Percentiles rank a stretch among this genome's conserved stretches.
phyloP scores from a whole-genome alignment of 306 rosid species.

The Lupinus albus region DNA sequence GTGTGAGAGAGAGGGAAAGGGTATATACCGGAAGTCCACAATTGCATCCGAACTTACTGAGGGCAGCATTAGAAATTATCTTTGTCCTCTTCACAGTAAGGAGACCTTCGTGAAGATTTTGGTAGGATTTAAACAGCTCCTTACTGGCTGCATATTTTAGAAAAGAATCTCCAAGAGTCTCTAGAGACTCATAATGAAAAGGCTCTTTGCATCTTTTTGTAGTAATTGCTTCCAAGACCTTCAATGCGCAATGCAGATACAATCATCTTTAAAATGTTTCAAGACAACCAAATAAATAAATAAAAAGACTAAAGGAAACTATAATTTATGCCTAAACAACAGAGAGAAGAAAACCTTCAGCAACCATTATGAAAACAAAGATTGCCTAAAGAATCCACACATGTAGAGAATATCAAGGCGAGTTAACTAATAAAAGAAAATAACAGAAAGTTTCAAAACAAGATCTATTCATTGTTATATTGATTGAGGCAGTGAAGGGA shows the following conservation, averaged over 20 bases:
- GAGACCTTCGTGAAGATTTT: slow-evolving; percentile 74
- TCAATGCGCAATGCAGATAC: slow-evolving; percentile 28
- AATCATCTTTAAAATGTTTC: slow-evolving; percentile 8
- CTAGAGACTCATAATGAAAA: slow-evolving; percentile 79
- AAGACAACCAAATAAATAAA: neutral
- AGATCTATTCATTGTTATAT: neutral
- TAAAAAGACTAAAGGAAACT: too few relatives aligned
- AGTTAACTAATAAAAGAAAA: slow-evolving; percentile 10
- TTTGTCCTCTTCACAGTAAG: slow-evolving; percentile 64
- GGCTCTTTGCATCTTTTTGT: slow-evolving; percentile 72
- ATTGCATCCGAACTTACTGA: slow-evolving; percentile 63
- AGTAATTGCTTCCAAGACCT: slow-evolving; percentile 93
- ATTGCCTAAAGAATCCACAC: neutral
- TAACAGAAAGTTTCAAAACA: neutral
- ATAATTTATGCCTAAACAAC: too few relatives aligned
- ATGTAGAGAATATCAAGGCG: slow-evolving; percentile 4
- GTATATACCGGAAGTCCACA: slow-evolving; percentile 61
- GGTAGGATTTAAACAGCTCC: slow-evolving; percentile 60
- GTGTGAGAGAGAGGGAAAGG: neutral
- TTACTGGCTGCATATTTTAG: slow-evolving; percentile 76
- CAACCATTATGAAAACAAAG: too few relatives aligned
- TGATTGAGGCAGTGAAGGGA: neutral
- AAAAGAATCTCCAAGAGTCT: slow-evolving; percentile 93
- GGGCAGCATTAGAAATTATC: slow-evolving; percentile 74
- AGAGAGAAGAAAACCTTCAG: too few relatives aligned